These are phyloP conservation scores for Saccharomycopsis sp. DNA, from an alignment of 805 yeast species.

Conservation along the genomic window DNA sequence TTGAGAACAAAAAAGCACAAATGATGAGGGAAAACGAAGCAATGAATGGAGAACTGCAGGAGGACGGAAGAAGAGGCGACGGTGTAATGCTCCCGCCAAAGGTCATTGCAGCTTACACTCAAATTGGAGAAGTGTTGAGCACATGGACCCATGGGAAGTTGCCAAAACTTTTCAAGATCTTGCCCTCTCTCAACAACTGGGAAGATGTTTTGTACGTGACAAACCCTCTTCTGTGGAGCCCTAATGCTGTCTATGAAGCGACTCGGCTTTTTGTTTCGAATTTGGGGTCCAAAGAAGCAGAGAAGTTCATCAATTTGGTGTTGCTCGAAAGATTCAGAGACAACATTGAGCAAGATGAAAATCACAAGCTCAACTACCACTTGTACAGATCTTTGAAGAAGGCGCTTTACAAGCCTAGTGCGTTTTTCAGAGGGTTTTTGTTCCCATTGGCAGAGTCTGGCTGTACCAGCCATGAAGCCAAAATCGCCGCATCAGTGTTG, in stretches of 20 bases:
- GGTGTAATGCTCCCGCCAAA: slow-evolving; percentile 90
- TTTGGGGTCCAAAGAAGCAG: slow-evolving; percentile 79
- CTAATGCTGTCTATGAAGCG: slow-evolving; percentile 91
- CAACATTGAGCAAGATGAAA: slow-evolving; percentile 63
- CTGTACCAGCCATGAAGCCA: slow-evolving; percentile 88
- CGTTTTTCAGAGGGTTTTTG: slow-evolving; percentile 92
- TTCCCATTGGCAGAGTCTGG: slow-evolving; percentile 86
- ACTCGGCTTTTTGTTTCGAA: slow-evolving; percentile 90
- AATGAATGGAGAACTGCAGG: slow-evolving; percentile 22
- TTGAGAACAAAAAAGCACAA: slow-evolving; percentile 23
- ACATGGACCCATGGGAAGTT: slow-evolving; percentile 93
- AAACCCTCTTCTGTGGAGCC: slow-evolving; percentile 89
- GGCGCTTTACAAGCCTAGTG: slow-evolving; percentile 92
- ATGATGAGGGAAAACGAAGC: slow-evolving; percentile 19
- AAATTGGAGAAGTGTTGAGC: slow-evolving; percentile 78
- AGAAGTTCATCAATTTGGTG: slow-evolving; percentile 63
- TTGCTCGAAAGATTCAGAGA: slow-evolving; percentile 63
- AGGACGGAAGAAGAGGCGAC: slow-evolving; percentile 41
- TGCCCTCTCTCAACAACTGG: slow-evolving; percentile 92
- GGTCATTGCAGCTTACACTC: slow-evolving; percentile 88
- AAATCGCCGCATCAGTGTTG: slow-evolving; percentile 87
- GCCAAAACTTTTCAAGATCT: slow-evolving; percentile 92
- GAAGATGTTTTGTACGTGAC: slow-evolving; percentile 90
- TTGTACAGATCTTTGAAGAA: slow-evolving; percentile 86
- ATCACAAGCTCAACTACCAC: slow-evolving; percentile 81